Conservation (phyloP, 1,139 yeast genomes). For the Sugiyamaella grinbergsii region DNA sequence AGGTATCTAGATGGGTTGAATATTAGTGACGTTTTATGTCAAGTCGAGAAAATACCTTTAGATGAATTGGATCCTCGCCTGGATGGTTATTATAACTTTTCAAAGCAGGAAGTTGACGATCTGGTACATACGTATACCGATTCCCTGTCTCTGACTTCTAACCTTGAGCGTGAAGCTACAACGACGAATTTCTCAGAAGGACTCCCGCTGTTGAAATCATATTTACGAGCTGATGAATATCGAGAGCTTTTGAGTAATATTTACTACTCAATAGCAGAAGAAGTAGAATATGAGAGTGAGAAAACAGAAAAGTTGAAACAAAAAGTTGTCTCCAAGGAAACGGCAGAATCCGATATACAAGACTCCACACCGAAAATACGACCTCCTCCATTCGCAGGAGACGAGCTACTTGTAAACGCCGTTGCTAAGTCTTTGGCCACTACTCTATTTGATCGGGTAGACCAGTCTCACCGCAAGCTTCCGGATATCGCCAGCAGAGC, state of each 20-base stretch:
- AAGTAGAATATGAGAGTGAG: not conserved
- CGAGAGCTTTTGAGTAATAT: slow-evolving; percentile 24
- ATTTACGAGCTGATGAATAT: slow-evolving; percentile 25
- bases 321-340: not conserved
- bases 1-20: not conserved
- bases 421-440: not conserved
- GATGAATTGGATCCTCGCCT: slow-evolving; percentile 11
- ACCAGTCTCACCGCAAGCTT: slow-evolving; percentile 9
- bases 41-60: not conserved
- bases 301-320: not conserved
- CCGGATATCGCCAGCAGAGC: slow-evolving; percentile 10
- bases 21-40: not conserved
- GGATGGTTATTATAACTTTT: slow-evolving; percentile 9
- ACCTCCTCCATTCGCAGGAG: not conserved
- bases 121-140: slow-evolving; percentile 1
- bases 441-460: slow-evolving; percentile 15
- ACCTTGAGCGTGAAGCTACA: slow-evolving; percentile 1
- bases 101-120: not conserved
- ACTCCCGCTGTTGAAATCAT: slow-evolving; percentile 16
- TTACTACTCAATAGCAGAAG: slow-evolving; percentile 24
- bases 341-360: not conserved
- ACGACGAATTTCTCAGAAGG: slow-evolving; percentile 13
- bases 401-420: slow-evolving; percentile 4
- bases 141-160: not conserved
- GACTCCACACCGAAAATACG: too few relatives aligned